Evolutionary conservation across 768 basidiomycete genomes (phyloP).

Genomic region (Boletus vermiculosoides): DNA sequence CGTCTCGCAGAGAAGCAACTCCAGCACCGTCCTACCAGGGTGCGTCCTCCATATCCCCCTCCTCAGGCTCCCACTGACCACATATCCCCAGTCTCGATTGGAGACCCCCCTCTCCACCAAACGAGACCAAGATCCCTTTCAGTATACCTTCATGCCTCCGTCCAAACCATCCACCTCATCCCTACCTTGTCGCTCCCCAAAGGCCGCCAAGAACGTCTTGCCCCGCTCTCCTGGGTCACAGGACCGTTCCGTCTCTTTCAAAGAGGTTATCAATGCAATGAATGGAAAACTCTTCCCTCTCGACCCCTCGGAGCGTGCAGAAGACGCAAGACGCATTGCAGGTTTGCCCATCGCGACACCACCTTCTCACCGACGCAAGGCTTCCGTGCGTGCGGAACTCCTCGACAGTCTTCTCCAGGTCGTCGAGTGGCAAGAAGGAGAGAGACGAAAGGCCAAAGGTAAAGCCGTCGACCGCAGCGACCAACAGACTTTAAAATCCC

Average conservation of each 20-base stretch:
- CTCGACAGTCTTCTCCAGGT: conserved; percentile 44
- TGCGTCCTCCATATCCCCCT: conserved; percentile 8
- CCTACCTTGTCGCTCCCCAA: conserved; percentile 21
- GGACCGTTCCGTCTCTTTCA: conserved; percentile 48
- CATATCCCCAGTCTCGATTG: conserved; percentile 15
- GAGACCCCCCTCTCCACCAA: conserved; percentile 7
- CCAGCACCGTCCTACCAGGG: conserved; percentile 19
- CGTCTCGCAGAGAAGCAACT: conserved; percentile 16
- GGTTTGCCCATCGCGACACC: conserved; percentile 23
- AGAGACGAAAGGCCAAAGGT: conserved; percentile 39
- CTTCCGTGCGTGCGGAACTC: conserved; percentile 35
- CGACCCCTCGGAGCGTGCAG: conserved; percentile 34
- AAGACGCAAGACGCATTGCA: conserved; percentile 31
- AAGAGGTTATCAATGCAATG: conserved; percentile 57
- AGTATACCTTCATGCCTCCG: conserved; percentile 35
- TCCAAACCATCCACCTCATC: conserved; percentile 20
- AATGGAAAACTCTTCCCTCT: conserved; percentile 55
- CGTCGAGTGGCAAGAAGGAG: conserved; percentile 42
- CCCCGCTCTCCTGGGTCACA: conserved; percentile 11
- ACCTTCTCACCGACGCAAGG: conserved; percentile 17
- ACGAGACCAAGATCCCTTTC: conserved; percentile 29
- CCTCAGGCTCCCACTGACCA: conserved; percentile 1
- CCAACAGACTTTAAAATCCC: conserved; percentile 13
- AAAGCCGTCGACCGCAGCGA: conserved; percentile 38
- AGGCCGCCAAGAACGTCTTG: conserved; percentile 7